Conservation (phyloP, 2,329 filamentous ascomycete genomes). For the Lasiodiplodia sp. region DNA sequence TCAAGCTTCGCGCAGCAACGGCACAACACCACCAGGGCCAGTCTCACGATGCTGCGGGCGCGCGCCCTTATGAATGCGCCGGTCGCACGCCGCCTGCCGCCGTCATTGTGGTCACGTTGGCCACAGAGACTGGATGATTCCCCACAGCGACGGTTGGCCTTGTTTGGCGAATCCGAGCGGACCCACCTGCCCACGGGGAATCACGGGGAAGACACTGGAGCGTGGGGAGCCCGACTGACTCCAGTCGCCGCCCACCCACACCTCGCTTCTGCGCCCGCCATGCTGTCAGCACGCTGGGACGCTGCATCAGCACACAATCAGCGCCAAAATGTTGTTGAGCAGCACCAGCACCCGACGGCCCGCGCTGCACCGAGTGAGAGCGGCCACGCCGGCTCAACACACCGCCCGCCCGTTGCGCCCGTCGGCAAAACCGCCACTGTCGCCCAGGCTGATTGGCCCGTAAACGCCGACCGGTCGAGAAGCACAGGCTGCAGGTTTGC, state of each 20-base stretch:
- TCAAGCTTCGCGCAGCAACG: slow-evolving; percentile 2
- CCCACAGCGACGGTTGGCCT: slow-evolving; percentile 9
- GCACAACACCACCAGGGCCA: background rate
- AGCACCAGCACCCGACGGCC: background rate
- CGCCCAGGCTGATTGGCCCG: background rate
- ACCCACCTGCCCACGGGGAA: slow-evolving; percentile 19
- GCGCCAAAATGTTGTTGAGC: background rate
- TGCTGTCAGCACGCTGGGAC: background rate
- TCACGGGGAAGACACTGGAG: slow-evolving; percentile 7
- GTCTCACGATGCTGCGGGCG: background rate
- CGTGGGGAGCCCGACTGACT: slow-evolving; percentile 4
- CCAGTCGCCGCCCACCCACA: background rate
- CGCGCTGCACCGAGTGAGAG: background rate
- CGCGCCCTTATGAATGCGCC: background rate
- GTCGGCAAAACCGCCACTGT: background rate
- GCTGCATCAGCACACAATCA: background rate
- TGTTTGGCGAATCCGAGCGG: slow-evolving; percentile 1
- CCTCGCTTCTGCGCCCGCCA: background rate
- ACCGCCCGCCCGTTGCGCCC: slow-evolving; percentile 16
- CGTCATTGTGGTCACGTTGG: background rate
- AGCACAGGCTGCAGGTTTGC: slow-evolving; percentile 18
- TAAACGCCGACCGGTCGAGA: background rate
- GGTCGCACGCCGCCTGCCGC: background rate
- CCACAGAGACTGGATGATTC: background rate
- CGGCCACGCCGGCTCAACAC: background rate